A percentile compares a stretch with the other conserved stretches of the same genome.
Evolutionary conservation across 1,139 yeast species (phyloP).

Genomic region (Geotrichum cucujoidarum): DNA sequence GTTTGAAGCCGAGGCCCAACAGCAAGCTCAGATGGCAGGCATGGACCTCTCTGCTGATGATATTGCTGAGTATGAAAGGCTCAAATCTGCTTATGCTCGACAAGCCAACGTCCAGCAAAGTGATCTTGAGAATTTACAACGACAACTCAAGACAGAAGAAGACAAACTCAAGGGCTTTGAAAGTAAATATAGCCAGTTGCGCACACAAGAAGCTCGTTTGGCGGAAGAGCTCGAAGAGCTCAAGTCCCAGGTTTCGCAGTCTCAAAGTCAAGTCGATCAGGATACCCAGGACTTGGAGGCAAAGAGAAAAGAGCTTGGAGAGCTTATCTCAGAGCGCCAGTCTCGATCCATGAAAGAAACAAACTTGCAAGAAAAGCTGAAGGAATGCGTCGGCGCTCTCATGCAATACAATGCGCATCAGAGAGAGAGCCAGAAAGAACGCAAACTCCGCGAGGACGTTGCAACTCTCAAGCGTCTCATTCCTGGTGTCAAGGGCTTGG

Average conservation of each 20-base stretch:
- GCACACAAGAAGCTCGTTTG: constrained; percentile 22
- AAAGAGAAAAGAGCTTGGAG: constrained; percentile 43
- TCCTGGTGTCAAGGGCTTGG: constrained; percentile 78
- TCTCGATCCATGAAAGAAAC: constrained; percentile 47
- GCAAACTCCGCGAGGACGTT: constrained; percentile 65
- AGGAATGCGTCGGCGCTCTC: constrained; percentile 55
- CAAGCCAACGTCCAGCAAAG: constrained; percentile 31
- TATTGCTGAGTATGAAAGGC: constrained; percentile 52
- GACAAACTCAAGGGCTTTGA: constrained; percentile 30
- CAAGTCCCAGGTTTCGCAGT: constrained; percentile 19
- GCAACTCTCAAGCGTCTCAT: constrained; percentile 60
- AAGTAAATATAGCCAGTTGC: constrained; percentile 30
- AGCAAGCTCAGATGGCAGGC: constrained; percentile 30
- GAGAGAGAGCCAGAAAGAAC: constrained; percentile 69
- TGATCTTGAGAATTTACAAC: constrained; percentile 26
- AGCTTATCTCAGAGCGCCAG: constrained; percentile 46
- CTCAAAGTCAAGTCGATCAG: constrained; percentile 22
- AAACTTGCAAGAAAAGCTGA: constrained; percentile 57
- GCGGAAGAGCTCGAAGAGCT: constrained; percentile 37
- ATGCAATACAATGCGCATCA: constrained; percentile 72
- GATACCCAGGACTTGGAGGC: constrained; percentile 27
- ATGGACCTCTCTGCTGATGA: constrained; percentile 47
- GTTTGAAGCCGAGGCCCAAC: constrained; percentile 44
- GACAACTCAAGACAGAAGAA: constrained; percentile 30
- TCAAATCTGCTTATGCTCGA: constrained; percentile 50